These are phyloP conservation scores for Filobasidium wieringae DNA, from an alignment of 768 basidiomycete species.

Conservation along the genomic window DNA sequence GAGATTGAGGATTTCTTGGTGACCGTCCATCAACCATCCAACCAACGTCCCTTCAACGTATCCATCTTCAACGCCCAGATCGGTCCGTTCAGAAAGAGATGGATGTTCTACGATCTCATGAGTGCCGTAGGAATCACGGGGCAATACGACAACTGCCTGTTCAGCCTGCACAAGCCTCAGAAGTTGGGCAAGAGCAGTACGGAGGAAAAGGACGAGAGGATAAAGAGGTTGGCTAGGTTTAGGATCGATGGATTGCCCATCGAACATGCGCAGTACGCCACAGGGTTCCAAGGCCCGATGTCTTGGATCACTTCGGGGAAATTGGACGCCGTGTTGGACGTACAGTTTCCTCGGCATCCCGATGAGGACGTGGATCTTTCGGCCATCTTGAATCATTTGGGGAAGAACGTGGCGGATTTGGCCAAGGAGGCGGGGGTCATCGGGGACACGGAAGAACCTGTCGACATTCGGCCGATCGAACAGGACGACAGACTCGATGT, in stretches of 20 bases:
- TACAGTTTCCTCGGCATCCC: slow-evolving; percentile 83
- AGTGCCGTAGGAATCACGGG: slow-evolving; percentile 92
- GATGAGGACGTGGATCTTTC: slow-evolving; percentile 59
- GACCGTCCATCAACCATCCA: slow-evolving; percentile 85
- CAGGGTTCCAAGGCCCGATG: slow-evolving; percentile 69
- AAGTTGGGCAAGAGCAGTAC: slow-evolving; percentile 71
- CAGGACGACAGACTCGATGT: slow-evolving; percentile 8
- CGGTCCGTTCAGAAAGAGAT: slow-evolving; percentile 70
- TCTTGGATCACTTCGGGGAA: slow-evolving; percentile 98
- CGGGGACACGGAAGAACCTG: not conserved
- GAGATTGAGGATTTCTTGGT: slow-evolving; percentile 85
- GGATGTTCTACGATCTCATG: slow-evolving; percentile 90
- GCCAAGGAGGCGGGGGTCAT: slow-evolving; percentile 26
- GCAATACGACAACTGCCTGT: slow-evolving; percentile 93
- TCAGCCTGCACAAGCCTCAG: slow-evolving; percentile 78
- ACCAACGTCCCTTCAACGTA: slow-evolving; percentile 60
- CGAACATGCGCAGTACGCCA: slow-evolving; percentile 80
- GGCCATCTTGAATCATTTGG: slow-evolving; percentile 75
- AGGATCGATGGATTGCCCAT: slow-evolving; percentile 93
- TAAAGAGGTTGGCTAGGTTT: slow-evolving; percentile 47
- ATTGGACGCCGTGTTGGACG: slow-evolving; percentile 90
- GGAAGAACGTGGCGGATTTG: slow-evolving; percentile 60
- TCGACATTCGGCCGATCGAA: no score
- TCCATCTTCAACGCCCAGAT: slow-evolving; percentile 83
- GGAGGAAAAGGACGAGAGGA: slow-evolving; percentile 56